These are phyloP conservation scores for Annulohypoxylon moriforme DNA, from an alignment of 495 filamentous ascomycete genomes.

Conservation along the genomic window DNA sequence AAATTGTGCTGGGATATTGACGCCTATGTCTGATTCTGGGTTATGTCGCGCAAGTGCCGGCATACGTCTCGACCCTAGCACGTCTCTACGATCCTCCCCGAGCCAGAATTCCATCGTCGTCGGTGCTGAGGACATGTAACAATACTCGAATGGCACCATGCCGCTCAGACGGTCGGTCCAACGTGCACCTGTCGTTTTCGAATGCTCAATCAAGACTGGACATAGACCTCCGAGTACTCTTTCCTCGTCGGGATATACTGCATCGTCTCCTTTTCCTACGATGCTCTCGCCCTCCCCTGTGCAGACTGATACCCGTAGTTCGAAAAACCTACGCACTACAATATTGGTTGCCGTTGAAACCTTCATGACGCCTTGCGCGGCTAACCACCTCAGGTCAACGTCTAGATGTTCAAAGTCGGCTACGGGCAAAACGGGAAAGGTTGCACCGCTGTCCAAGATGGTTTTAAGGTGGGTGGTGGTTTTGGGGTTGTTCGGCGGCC, in stretches of 20 bases:
- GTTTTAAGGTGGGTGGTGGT: constrained; percentile 37
- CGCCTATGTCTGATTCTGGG: not conserved
- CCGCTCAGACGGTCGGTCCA: constrained; percentile 52
- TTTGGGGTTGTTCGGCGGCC: not conserved
- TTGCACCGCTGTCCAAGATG: constrained; percentile 60
- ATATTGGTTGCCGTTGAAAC: constrained; percentile 42
- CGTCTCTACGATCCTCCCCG: constrained; percentile 57
- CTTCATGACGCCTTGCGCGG: constrained; percentile 50
- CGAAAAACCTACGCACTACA: constrained; percentile 47
- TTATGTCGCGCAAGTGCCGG: constrained; percentile 52
- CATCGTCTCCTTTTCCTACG: constrained; percentile 36
- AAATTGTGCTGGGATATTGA: constrained; percentile 26
- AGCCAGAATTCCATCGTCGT: constrained; percentile 52
- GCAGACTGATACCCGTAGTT: constrained; percentile 55
- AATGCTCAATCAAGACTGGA: constrained; percentile 33
- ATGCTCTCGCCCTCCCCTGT: constrained; percentile 28
- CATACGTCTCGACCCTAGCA: constrained; percentile 55
- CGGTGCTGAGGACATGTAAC: constrained; percentile 57
- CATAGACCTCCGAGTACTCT: constrained; percentile 37
- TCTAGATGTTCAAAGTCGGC: constrained; percentile 51
- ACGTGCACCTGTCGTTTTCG: not conserved
- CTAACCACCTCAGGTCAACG: constrained; percentile 50
- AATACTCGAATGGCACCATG: constrained; percentile 55
- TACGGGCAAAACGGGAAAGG: constrained; percentile 51
- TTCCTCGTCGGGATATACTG: constrained; percentile 41